Evolutionary conservation across 2,329 filamentous ascomycete species (phyloP).

Genomic region (Ascosphaera apis): DNA sequence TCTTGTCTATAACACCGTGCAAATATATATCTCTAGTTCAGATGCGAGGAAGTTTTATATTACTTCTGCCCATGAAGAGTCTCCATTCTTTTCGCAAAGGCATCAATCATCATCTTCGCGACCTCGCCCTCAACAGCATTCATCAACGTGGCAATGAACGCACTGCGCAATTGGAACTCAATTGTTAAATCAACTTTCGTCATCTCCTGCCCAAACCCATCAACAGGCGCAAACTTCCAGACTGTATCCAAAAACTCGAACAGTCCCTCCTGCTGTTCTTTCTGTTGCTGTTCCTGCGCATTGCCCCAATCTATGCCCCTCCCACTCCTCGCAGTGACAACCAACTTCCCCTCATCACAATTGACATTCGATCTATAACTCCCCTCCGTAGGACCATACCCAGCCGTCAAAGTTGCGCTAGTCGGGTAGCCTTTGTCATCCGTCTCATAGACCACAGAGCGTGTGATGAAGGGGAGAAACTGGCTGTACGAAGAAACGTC

Average conservation of each 20-base stretch:
- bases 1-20: too few relatives aligned
- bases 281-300: slow-evolving; percentile 35
- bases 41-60: too few relatives aligned
- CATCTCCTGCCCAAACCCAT: slow-evolving; percentile 15
- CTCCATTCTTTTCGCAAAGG: slow-evolving; percentile 64
- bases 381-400: slow-evolving; percentile 67
- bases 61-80: slow-evolving; percentile 24
- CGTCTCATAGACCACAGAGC: slow-evolving; percentile 55
- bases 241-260: slow-evolving; percentile 23
- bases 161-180: slow-evolving; percentile 66
- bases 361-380: slow-evolving; percentile 58
- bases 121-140: slow-evolving; percentile 62
- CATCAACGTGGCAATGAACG: slow-evolving; percentile 67
- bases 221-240: slow-evolving; percentile 20
- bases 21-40: too few relatives aligned
- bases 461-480: slow-evolving; percentile 83
- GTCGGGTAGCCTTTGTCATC: slow-evolving; percentile 36
- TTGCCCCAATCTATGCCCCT: slow-evolving; percentile 12
- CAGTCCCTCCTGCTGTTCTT: slow-evolving; percentile 34
- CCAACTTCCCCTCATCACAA: slow-evolving; percentile 42
- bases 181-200: slow-evolving; percentile 59
- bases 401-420: slow-evolving; percentile 57
- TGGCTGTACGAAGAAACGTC: slow-evolving; percentile 62
- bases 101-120: slow-evolving; percentile 71
- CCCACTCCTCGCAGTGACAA: slow-evolving; percentile 47